Percentiles rank a stretch among this genome's conserved stretches.
Evolutionary conservation across 495 filamentous ascomycete species (phyloP).

Genomic region (Penicillium pulvis): DNA sequence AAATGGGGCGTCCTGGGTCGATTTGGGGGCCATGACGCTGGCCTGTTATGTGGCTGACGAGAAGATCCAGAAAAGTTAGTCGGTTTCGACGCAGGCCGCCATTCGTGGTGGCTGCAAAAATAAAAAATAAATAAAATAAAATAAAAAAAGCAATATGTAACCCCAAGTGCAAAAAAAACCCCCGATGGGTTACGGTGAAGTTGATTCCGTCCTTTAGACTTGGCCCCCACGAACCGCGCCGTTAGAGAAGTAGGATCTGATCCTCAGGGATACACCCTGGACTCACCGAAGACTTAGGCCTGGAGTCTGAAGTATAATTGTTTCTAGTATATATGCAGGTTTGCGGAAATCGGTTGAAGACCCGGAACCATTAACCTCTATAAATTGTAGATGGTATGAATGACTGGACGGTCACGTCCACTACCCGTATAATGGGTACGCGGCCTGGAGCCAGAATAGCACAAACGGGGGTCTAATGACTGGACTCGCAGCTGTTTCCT

Average conservation of each 20-base stretch:
- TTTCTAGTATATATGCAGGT: neutral
- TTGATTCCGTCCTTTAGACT: conserved; percentile 11
- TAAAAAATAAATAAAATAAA: neutral
- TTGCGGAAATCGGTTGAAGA: neutral
- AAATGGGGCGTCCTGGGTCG: conserved; percentile 15
- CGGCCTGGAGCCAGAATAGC: neutral
- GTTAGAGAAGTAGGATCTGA: conserved; percentile 15
- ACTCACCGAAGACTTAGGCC: neutral
- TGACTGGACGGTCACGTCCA: neutral
- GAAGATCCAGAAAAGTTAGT: conserved; percentile 16
- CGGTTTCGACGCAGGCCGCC: conserved; percentile 11
- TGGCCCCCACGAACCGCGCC: conserved; percentile 30
- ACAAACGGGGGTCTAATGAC: neutral
- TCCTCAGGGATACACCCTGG: conserved; percentile 3
- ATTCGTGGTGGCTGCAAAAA: conserved; percentile 13
- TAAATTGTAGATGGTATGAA: neutral
- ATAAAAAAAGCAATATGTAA: conserved; percentile 10
- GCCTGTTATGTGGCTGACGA: conserved; percentile 13
- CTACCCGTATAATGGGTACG: neutral
- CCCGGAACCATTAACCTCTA: neutral
- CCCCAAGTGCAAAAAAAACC: conserved; percentile 10
- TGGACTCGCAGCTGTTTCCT: neutral
- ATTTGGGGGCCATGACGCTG: conserved; percentile 29
- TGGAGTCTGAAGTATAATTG: neutral
- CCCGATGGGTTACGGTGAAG: conserved; percentile 12